Evolutionary conservation across 495 filamentous ascomycete genomes (phyloP).

Genomic region (Corynascus novoguineensis): DNA sequence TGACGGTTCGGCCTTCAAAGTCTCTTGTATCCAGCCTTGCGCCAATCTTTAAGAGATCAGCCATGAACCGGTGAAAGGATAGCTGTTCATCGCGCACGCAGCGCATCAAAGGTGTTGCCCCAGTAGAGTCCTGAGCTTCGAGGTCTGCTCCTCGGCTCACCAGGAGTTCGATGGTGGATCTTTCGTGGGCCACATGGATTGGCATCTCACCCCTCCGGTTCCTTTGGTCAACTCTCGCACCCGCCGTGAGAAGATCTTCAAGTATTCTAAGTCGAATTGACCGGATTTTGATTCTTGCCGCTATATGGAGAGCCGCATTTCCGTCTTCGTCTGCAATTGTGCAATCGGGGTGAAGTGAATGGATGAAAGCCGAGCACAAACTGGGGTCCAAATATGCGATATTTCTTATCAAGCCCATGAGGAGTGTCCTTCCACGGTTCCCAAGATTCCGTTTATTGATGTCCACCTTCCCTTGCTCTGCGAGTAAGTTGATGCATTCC

Average conservation of each 20-base stretch:
- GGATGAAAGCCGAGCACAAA: conserved; percentile 9
- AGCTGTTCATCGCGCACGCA: not conserved
- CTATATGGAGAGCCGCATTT: conserved; percentile 13
- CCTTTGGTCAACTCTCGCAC: conserved; percentile 6
- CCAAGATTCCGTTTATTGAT: too few species aligned
- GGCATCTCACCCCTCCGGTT: conserved; percentile 10
- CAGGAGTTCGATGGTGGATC: not conserved
- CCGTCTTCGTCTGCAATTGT: conserved; percentile 19
- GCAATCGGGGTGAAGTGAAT: conserved; percentile 14
- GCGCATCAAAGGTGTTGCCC: conserved; percentile 16
- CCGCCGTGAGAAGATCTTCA: conserved; percentile 4
- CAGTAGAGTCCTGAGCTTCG: conserved; percentile 20
- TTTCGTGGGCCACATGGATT: conserved; percentile 5
- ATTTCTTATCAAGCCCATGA: not conserved
- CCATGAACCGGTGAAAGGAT: not conserved
- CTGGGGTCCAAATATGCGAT: not conserved
- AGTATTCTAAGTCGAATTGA: not conserved
- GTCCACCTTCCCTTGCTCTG: conserved; percentile 18
- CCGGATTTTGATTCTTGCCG: not conserved
- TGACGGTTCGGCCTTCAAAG: conserved; percentile 10
- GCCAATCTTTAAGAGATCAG: not conserved
- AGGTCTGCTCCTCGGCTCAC: conserved; percentile 19
- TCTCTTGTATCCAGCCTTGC: conserved; percentile 14
- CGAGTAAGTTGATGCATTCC: conserved; percentile 13
- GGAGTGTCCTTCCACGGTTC: conserved; percentile 18